Conservation (phyloP, 176 grass and related monocot species). For the Urochloa ruziziensis region DNA sequence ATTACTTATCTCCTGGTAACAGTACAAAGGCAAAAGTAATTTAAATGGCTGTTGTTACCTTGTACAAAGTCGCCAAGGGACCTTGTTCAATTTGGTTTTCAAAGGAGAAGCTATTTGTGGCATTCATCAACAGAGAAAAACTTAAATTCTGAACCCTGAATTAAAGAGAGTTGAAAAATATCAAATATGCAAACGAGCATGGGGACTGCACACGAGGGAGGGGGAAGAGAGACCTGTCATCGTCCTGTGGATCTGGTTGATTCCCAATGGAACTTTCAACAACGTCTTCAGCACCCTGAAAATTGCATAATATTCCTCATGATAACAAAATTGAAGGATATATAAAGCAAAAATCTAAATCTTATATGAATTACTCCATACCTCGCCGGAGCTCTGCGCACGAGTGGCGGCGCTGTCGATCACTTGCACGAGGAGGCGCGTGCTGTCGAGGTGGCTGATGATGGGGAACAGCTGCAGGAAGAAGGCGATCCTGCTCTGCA, state of each 20-base stretch:
- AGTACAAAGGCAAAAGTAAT: too few species aligned
- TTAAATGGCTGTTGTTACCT: too few species aligned
- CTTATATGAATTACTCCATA: neutral
- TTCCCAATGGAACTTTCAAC: neutral
- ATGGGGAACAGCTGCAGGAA: slow-evolving; percentile 47
- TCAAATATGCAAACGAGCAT: too few species aligned
- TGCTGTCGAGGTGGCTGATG: slow-evolving; percentile 40
- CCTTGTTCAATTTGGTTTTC: neutral
- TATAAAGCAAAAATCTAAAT: neutral
- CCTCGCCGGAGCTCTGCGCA: neutral
- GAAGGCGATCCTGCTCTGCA: slow-evolving; percentile 27
- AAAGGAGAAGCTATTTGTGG: neutral
- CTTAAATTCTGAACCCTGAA: neutral
- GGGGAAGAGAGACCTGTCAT: neutral
- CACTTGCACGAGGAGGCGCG: slow-evolving; percentile 27
- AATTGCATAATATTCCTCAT: neutral
- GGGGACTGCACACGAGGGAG: too few species aligned
- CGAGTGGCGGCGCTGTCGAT: neutral
- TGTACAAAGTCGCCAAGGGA: neutral
- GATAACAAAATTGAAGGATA: too few species aligned
- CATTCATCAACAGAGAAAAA: neutral
- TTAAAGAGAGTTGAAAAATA: too few species aligned
- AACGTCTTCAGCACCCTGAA: neutral
- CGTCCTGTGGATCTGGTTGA: neutral
- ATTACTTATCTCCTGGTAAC: neutral